These are phyloP conservation scores for Physcia stellaris DNA, from an alignment of 495 filamentous ascomycete genomes.

Conservation along the genomic window DNA sequence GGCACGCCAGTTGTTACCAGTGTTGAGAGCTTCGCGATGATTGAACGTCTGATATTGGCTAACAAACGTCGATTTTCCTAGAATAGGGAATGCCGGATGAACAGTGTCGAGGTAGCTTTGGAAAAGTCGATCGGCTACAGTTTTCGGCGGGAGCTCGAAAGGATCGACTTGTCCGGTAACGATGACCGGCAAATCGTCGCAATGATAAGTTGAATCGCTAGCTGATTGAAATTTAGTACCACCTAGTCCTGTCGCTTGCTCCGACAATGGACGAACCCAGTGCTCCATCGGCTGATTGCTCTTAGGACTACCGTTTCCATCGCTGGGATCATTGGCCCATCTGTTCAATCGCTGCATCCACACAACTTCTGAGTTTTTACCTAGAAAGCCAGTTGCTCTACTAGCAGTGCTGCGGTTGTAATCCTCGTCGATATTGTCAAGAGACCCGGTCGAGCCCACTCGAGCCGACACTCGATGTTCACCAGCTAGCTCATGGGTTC, in stretches of 20 bases:
- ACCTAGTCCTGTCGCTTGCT: background rate
- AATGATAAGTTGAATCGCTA: constrained; percentile 40
- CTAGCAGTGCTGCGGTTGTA: constrained; percentile 35
- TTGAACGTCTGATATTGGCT: constrained; percentile 33
- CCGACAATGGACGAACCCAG: background rate
- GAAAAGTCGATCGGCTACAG: constrained; percentile 39
- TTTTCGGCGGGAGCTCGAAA: constrained; percentile 39
- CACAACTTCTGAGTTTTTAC: constrained; percentile 49
- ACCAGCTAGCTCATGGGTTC: constrained; percentile 16
- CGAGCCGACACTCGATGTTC: constrained; percentile 31
- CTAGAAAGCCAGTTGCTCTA: constrained; percentile 47
- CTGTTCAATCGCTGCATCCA: constrained; percentile 43
- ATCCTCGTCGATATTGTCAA: constrained; percentile 50
- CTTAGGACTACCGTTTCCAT: constrained; percentile 9
- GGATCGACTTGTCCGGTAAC: constrained; percentile 33
- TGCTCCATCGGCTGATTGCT: constrained; percentile 19
- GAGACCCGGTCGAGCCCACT: constrained; percentile 45
- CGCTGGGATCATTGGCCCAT: constrained; percentile 24
- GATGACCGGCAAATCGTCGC: constrained; percentile 42
- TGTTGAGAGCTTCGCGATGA: constrained; percentile 23
- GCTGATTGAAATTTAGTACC: constrained; percentile 11
- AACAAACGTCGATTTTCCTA: constrained; percentile 34
- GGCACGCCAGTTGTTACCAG: constrained; percentile 42
- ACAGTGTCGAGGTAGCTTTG: constrained; percentile 44
- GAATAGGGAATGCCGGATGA: constrained; percentile 47